phyloP scores from a whole-genome alignment of 345 rosid species.

The Mercurialis annua region DNA sequence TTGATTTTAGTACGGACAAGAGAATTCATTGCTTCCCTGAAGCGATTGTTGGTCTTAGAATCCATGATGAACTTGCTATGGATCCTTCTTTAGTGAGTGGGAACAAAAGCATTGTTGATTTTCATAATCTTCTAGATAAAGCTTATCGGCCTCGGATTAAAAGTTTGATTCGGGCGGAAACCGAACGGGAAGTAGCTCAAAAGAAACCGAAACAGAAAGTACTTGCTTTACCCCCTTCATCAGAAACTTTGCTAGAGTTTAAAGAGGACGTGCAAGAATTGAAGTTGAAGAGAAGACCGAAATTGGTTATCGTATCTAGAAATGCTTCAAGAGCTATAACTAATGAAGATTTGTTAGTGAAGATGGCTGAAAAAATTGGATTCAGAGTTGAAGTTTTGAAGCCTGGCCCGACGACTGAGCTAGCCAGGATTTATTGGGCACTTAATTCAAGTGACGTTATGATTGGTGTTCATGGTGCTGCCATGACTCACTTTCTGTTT shows the following conservation, averaged over 20 bases:
- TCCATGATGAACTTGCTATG: slow-evolving; percentile 69
- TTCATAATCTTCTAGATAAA: slow-evolving; percentile 51
- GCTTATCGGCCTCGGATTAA: slow-evolving; percentile 55
- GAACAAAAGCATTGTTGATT: slow-evolving; percentile 52
- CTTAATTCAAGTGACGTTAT: slow-evolving; percentile 69
- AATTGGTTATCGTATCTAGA: slow-evolving; percentile 62
- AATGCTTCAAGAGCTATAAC: slow-evolving; percentile 61
- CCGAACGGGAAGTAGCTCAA: slow-evolving; percentile 33
- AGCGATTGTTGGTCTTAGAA: slow-evolving; percentile 68
- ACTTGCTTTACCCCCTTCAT: slow-evolving; percentile 22
- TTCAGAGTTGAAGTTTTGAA: slow-evolving; percentile 52
- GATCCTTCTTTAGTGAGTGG: slow-evolving; percentile 40
- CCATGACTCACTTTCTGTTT: slow-evolving; percentile 85
- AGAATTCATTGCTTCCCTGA: slow-evolving; percentile 79
- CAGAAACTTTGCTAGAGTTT: slow-evolving; percentile 10
- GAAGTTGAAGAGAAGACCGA: slow-evolving; percentile 44
- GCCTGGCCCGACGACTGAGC: slow-evolving; percentile 54
- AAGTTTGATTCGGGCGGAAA: slow-evolving; percentile 46
- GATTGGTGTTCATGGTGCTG: slow-evolving; percentile 91
- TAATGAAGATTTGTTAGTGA: slow-evolving; percentile 53
- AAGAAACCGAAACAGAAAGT: slow-evolving; percentile 29
- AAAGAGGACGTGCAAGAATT: slow-evolving; percentile 5
- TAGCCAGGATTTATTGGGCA: slow-evolving; percentile 57
- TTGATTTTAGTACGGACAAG: slow-evolving; percentile 58
- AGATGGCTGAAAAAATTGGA: slow-evolving; percentile 58